Base-by-base conservation (phyloP, 1,139 yeast genomes). In the Yarrowia galli region DNA sequence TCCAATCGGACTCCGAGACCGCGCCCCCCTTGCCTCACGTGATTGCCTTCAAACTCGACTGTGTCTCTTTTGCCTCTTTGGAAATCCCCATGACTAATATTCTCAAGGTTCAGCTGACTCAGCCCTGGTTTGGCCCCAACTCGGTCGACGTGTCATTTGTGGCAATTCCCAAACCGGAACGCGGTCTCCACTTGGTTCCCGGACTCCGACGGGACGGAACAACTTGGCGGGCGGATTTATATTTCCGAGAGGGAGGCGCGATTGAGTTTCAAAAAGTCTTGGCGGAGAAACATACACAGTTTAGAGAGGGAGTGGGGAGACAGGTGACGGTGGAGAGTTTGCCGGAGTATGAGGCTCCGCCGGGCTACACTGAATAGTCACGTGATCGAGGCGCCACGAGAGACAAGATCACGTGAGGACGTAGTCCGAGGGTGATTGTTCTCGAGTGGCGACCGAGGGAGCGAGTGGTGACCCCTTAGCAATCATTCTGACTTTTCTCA, bases 51-150 rank as follows among this genome's bases (percentile, higher is more conserved):
- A n/a, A 67, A 66, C 49, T 69, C 69, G 64, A 72, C 76, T 12
- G 38, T 73, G 18, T 68, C 72, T 42, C 69, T 68, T 53, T 54
- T 70, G 16, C 70, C 40, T 70, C 71, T 9, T 67, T 76, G 32
- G 68, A 70, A 20, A 70, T 73, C 20, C 72, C 72, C n/a, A 66
- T 75, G 49, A 43, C 48, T 28, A 61, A 69, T 20, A 67, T 74
- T 38, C 70, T 70, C 36, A 70, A 70, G 22, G 71, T 73, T 40
- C 63, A 69, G 46, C 65, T 77, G 22, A 70, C 72, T 5, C 78
- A 76, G 71, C 80, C 80, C 9, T 78, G 79, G 79, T 72, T 78
- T 51, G 80, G 80, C 12, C 79, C 80, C 35, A 75, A 78, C 67
- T 71, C 73, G 25, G 77, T 79, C 77, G 73, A 72, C 48, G 70